Base-by-base conservation (phyloP, 805 yeast species). In the Zygotorulaspora florentina region DNA sequence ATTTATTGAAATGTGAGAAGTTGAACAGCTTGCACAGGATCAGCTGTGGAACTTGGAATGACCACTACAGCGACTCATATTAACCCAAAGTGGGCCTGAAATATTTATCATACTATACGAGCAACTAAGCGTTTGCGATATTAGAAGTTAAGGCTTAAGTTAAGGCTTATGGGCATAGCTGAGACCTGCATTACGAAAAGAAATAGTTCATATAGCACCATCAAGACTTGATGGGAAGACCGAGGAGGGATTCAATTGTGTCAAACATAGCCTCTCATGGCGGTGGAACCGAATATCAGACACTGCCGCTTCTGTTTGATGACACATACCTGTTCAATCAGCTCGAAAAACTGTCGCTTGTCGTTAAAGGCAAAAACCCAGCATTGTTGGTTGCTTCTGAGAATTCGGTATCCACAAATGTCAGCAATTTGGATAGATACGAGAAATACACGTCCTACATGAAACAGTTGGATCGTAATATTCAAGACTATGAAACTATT, bases 221-320 rank as follows among this genome's bases (percentile, higher is more conserved):
- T 7, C 7, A 5, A 20, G 7, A 20, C 25, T 20, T 13, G 5
- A 57, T 55, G 61, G 45, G 48, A 2, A 66, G 81, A 48, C 70
- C 73, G 7, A 69, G 88, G 57, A 73, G 82, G 44, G 74, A 76
- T 48, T 82, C 89, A 2, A 75, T 81, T 49, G 87, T 83, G 1
- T 79, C 79, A 41, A 65, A 69, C 26, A 80, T 83, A 39, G 88
- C 88, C 0, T 62, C 73, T 36, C 77, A 74, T 29, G 49, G 47
- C 40, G 51, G 46, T 39, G 61, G 42, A 40, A 53, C n/a, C 20
- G 52, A 5, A 49, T 56, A 10, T 43, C 53, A 15, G 49, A 42
- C 40, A 10, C 29, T 51, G 9, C 49, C 62, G 16, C 58, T 35
- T 34, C 58, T 70, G 2, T 55, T 55, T 27, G 64, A 63, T 30